Conservation (phyloP, 1,139 yeast species). For the Waltiozyma sp. region DNA sequence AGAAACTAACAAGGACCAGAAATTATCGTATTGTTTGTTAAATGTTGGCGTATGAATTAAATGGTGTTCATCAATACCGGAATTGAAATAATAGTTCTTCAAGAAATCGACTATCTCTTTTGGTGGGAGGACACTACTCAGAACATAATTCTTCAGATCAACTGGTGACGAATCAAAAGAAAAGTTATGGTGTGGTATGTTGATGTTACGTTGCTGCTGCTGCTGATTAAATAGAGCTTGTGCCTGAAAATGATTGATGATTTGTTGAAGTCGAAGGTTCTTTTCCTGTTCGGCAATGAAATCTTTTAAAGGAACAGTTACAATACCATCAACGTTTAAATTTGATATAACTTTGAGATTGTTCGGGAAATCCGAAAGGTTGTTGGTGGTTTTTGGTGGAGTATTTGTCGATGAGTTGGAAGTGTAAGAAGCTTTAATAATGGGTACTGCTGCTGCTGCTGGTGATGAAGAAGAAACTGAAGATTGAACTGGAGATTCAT, state of each 20-base stretch:
- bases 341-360: too few species aligned
- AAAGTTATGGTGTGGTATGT: not conserved
- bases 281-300: not conserved
- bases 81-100: not conserved
- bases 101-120: not conserved
- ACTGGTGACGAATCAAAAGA: not conserved
- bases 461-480: conserved; percentile 6
- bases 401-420: not conserved
- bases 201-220: not conserved
- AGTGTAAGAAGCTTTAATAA: too few species aligned
- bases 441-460: too few species aligned
- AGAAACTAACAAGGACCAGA: not conserved
- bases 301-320: not conserved
- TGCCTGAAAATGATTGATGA: not conserved
- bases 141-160: not conserved
- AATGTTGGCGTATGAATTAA: not conserved
- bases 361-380: too few species aligned
- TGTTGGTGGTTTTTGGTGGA: not conserved
- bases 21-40: not conserved
- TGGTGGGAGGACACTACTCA: not conserved
- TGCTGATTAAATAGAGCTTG: not conserved
- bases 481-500: conserved; percentile 1
- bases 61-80: not conserved
- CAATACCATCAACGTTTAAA: too few species aligned
- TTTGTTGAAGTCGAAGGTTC: not conserved